Conservation (phyloP, 2,329 filamentous ascomycete species). For the Zymoseptoria passerinii region DNA sequence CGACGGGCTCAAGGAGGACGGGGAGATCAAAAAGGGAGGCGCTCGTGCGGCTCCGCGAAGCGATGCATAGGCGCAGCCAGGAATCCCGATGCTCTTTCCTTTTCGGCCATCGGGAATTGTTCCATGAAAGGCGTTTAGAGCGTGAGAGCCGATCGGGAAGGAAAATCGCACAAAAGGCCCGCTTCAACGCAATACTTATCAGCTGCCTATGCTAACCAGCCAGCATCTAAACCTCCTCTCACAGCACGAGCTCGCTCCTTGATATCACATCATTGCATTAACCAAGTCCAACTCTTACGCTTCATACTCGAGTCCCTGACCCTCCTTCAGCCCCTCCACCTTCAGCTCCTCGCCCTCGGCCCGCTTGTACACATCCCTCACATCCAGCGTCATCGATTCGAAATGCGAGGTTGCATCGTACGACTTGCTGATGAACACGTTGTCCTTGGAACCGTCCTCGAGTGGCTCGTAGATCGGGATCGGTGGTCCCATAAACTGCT, state of each 20-base stretch:
- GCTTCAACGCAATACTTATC: neutral
- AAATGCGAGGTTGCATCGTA: slow-evolving; percentile 98
- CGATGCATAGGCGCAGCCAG: too few relatives aligned
- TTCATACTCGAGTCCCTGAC: slow-evolving; percentile 61
- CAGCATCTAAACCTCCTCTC: neutral
- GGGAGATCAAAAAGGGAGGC: too few relatives aligned
- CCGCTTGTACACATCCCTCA: slow-evolving; percentile 84
- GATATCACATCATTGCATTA: neutral
- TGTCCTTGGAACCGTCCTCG: slow-evolving; percentile 73
- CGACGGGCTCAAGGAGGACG: too few relatives aligned
- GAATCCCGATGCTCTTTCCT: too few relatives aligned
- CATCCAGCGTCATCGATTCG: slow-evolving; percentile 87
- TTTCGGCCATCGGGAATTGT: too few relatives aligned
- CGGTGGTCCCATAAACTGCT: slow-evolving; percentile 90
- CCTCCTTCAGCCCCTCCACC: slow-evolving; percentile 79
- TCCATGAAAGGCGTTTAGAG: too few relatives aligned
- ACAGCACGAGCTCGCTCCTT: neutral
- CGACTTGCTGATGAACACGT: slow-evolving; percentile 96
- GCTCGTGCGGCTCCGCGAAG: too few relatives aligned
- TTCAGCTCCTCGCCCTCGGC: slow-evolving; percentile 76
- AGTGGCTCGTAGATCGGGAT: slow-evolving; percentile 92
- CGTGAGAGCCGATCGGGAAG: neutral
- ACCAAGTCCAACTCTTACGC: slow-evolving; percentile 29
- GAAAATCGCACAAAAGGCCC: neutral
- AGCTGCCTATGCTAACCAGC: neutral